These are phyloP conservation scores for Gentiana straminea DNA, from an alignment of 257 asterid genomes.

Conservation along the genomic window DNA sequence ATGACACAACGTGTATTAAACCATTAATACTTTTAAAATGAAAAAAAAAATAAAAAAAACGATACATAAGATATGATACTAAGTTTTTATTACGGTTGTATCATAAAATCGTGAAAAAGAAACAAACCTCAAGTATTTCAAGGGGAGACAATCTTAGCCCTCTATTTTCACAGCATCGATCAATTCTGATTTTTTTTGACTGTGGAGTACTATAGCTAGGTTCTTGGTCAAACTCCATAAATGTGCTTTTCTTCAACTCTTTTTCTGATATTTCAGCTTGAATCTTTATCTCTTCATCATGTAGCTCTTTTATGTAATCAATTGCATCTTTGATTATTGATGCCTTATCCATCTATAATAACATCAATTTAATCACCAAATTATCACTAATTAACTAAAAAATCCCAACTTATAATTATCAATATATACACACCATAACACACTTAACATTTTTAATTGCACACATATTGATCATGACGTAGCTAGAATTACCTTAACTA, in stretches of 20 bases:
- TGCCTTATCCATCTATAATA: conserved; percentile 72
- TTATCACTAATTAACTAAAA: no score
- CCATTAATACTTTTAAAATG: no score
- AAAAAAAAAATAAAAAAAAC: no score
- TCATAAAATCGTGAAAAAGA: not conserved
- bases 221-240: conserved; percentile 30
- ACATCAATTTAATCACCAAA: conserved; percentile 3
- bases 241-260: conserved; percentile 22
- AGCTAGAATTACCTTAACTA: no score
- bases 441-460: no score
- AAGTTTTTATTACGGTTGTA: no score
- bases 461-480: no score
- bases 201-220: conserved; percentile 19
- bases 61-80: no score
- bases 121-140: conserved; percentile 60
- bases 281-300: conserved; percentile 47
- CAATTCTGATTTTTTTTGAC: conserved; percentile 42
- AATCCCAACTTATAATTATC: not conserved
- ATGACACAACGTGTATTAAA: no score
- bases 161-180: conserved; percentile 15
- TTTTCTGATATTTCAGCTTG: conserved; percentile 46
- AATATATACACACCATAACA: not conserved
- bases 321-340: conserved; percentile 86
- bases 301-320: conserved; percentile 50
- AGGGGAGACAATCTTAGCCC: conserved; percentile 34